A percentile compares a stretch with the other conserved stretches of the same genome.
Conservation (phyloP, 345 rosid genomes). For the Trapa bicornis region DNA sequence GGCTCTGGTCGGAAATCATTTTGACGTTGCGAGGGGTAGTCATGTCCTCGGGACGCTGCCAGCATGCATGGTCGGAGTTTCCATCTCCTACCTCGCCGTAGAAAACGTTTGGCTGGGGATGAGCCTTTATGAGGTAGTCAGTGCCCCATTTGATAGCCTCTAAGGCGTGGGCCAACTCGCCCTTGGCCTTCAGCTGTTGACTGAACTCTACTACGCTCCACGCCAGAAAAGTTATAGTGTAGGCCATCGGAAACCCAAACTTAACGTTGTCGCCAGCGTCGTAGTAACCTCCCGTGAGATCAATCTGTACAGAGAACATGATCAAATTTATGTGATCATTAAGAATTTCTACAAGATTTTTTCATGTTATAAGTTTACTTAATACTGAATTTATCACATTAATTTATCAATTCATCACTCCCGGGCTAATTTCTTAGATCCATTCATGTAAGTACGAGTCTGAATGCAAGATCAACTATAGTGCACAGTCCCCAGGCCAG, state of each 20-base stretch:
- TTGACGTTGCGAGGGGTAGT: constrained; percentile 38
- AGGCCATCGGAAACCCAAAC: constrained; percentile 71
- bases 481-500: too few relatives aligned
- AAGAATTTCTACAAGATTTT: too few relatives aligned
- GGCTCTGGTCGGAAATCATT: constrained; percentile 29
- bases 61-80: constrained; percentile 44
- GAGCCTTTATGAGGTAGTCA: constrained; percentile 59
- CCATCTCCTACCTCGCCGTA: constrained; percentile 55
- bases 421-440: too few relatives aligned
- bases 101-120: constrained; percentile 32
- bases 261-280: constrained; percentile 73
- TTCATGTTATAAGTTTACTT: too few relatives aligned
- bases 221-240: constrained; percentile 47
- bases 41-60: constrained; percentile 77
- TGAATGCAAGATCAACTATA: too few relatives aligned
- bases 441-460: too few relatives aligned
- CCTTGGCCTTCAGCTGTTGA: constrained; percentile 14
- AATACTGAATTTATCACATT: too few relatives aligned
- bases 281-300: constrained; percentile 63
- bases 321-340: too few relatives aligned
- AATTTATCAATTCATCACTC: too few relatives aligned
- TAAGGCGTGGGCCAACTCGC: constrained; percentile 31
- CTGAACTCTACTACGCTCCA: constrained; percentile 57
- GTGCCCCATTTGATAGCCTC: constrained; percentile 56
- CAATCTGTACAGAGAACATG: constrained; percentile 13